phyloP scores from a whole-genome alignment of 169 alveolate genomes.

The Eimeria sp. region DNA sequence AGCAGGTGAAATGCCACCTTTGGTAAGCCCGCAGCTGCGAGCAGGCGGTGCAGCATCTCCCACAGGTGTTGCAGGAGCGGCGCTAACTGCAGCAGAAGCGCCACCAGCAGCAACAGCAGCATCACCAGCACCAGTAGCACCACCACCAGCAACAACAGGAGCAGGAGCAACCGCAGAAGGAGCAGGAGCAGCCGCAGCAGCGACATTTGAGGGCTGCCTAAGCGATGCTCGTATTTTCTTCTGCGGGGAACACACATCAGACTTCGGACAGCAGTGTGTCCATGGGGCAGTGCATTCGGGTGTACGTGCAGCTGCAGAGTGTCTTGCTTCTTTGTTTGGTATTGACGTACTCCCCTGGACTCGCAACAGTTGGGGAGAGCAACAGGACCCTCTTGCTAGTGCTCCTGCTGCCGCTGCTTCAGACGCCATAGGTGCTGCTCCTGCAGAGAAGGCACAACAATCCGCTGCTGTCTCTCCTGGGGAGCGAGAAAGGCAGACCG shows the following conservation, averaged over 20 bases:
- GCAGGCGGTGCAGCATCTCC: background rate
- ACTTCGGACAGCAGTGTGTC: constrained; percentile 75
- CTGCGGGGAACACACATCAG: constrained; percentile 80
- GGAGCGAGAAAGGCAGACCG: background rate
- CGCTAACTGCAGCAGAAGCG: background rate
- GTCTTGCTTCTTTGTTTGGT: constrained; percentile 64
- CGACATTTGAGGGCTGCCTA: constrained; percentile 32
- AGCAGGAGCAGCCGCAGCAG: constrained; percentile 50
- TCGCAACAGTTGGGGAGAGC: constrained; percentile 38
- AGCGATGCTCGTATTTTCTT: constrained; percentile 38
- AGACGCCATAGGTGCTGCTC: background rate
- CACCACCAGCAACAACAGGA: background rate
- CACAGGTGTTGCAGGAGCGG: background rate
- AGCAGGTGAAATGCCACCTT: background rate
- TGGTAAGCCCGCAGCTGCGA: background rate
- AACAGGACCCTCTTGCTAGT: background rate
- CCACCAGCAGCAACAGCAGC: background rate
- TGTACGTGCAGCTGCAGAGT: constrained; percentile 82
- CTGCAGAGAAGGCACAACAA: background rate
- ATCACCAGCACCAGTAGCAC: background rate
- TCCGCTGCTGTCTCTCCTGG: background rate
- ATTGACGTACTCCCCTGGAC: constrained; percentile 60
- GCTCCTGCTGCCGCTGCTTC: background rate
- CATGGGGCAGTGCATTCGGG: constrained; percentile 83
- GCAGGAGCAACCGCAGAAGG: constrained; percentile 4